phyloP scores from a whole-genome alignment of 176 grass and related monocot genomes.

The Cocos nucifera region DNA sequence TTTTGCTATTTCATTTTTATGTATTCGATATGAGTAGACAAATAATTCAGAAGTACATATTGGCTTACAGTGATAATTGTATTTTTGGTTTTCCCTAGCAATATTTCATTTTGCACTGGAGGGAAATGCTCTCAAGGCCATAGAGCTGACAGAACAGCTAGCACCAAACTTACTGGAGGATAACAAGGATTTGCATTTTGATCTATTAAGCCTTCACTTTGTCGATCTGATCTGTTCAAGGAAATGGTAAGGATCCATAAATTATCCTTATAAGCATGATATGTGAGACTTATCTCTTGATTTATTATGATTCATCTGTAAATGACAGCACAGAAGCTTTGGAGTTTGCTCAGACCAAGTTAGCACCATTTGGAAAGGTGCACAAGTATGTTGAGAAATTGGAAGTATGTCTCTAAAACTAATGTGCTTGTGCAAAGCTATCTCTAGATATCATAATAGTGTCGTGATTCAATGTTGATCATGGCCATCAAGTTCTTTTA shows the following conservation, averaged over 20 bases:
- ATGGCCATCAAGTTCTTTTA: background rate
- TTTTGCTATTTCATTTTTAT: no score
- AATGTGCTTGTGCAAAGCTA: background rate
- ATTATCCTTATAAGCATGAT: background rate
- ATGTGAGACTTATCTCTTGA: no score
- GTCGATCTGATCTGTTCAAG: constrained; percentile 59
- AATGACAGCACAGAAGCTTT: constrained; percentile 76
- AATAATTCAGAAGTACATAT: no score
- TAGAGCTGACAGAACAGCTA: constrained; percentile 82
- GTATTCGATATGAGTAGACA: no score
- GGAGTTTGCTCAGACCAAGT: constrained; percentile 83
- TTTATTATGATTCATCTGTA: no score
- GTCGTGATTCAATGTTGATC: no score
- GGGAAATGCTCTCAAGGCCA: constrained; percentile 78
- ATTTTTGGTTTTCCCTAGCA: constrained; percentile 37
- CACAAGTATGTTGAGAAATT: constrained; percentile 80
- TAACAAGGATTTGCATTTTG: constrained; percentile 89
- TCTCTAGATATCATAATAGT: no score
- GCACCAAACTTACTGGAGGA: constrained; percentile 66
- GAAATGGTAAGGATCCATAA: constrained; percentile 50
- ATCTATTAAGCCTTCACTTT: constrained; percentile 92
- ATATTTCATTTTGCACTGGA: constrained; percentile 72
- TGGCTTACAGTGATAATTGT: constrained; percentile 2
- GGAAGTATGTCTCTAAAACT: constrained; percentile 48
- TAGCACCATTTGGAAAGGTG: constrained; percentile 58